Conservation (phyloP, 2,329 filamentous ascomycete genomes). For the Geosmithia morbida region DNA sequence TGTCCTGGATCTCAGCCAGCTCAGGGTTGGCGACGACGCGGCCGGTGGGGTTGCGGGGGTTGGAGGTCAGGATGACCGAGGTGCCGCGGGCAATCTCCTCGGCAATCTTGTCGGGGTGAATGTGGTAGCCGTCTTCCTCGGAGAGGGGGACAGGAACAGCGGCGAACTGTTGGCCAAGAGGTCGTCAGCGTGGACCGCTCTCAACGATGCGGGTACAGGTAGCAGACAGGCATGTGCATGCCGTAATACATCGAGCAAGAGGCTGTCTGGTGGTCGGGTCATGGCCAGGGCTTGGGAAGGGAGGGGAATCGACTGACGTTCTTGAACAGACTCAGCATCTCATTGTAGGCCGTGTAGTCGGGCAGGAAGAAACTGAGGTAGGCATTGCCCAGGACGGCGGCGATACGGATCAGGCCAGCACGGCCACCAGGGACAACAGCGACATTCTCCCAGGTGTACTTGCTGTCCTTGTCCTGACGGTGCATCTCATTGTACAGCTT, state of each 20-base stretch:
- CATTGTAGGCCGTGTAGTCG: conserved; percentile 94
- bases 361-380: conserved; percentile 91
- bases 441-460: conserved; percentile 97
- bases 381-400: conserved; percentile 82
- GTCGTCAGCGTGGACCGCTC: too few species aligned
- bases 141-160: conserved; percentile 76
- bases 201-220: too few species aligned
- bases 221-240: too few species aligned
- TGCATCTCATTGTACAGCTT: conserved; percentile 89
- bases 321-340: conserved; percentile 91
- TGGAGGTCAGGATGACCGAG: conserved; percentile 83
- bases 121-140: conserved; percentile 79
- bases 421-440: conserved; percentile 90
- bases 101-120: conserved; percentile 79
- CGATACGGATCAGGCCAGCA: conserved; percentile 86
- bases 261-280: too few species aligned
- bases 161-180: too few species aligned
- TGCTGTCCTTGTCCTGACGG: conserved; percentile 68
- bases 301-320: conserved; percentile 50
- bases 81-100: conserved; percentile 80
- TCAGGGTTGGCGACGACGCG: conserved; percentile 75
- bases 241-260: too few species aligned
- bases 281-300: too few species aligned
- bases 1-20: conserved; percentile 79
- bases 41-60: conserved; percentile 89